phyloP scores from a whole-genome alignment of 495 filamentous ascomycete species.

The Aspergillus funiculosus region DNA sequence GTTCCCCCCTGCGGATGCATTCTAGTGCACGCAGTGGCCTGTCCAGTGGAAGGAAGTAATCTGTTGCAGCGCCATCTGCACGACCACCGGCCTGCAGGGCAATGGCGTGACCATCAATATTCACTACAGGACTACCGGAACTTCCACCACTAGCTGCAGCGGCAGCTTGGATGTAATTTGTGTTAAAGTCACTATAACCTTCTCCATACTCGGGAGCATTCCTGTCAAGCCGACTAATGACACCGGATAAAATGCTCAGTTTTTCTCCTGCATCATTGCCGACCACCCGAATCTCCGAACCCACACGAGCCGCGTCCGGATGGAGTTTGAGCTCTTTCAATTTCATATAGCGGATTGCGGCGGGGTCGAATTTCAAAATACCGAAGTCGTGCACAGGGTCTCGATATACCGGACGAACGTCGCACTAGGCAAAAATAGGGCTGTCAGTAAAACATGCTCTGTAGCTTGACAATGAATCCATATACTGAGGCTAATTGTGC shows the following conservation, averaged over 20 bases:
- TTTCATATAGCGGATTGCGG: conserved; percentile 93
- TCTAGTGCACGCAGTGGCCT: conserved; percentile 78
- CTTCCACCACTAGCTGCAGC: conserved; percentile 93
- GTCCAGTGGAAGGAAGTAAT: conserved; percentile 95
- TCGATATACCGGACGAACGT: conserved; percentile 95
- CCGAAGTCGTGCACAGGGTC: conserved; percentile 99
- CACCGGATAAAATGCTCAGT: conserved; percentile 93
- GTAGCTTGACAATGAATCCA: too few species aligned
- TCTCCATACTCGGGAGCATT: conserved; percentile 98
- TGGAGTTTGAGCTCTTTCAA: conserved; percentile 71
- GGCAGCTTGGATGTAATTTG: conserved; percentile 97
- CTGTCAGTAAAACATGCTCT: neutral
- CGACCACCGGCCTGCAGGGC: conserved; percentile 92
- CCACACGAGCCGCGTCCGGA: conserved; percentile 85
- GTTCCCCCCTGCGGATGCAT: conserved; percentile 69
- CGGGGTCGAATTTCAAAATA: conserved; percentile 90
- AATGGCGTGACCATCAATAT: conserved; percentile 87
- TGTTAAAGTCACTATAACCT: conserved; percentile 99
- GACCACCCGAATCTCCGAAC: conserved; percentile 90
- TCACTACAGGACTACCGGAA: conserved; percentile 95
- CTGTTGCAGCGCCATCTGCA: conserved; percentile 89
- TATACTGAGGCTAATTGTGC: too few species aligned
- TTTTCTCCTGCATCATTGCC: conserved; percentile 99
- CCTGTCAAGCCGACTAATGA: conserved; percentile 90
- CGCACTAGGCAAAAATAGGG: conserved; percentile 53